Evolutionary conservation across 148 eudicot genomes (phyloP).

Genomic region (Vaccinium myrtillus): DNA sequence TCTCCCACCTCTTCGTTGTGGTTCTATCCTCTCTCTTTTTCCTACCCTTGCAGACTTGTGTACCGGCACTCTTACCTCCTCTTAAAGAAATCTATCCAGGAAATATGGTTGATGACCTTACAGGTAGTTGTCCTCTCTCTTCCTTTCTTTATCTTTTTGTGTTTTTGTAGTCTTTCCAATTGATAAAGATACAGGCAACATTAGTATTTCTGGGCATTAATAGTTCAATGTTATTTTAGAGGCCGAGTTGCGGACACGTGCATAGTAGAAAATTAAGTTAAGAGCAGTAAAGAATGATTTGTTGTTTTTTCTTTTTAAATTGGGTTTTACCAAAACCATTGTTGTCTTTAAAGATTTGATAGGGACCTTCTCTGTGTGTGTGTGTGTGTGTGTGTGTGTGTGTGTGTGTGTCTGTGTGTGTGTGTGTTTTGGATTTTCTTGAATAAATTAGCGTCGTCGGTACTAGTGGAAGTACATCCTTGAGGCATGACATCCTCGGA

Average conservation of each 20-base stretch:
- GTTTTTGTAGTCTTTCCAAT: neutral
- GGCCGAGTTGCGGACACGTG: slow-evolving; percentile 1
- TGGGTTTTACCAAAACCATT: neutral
- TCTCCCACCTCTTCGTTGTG: slow-evolving; percentile 3
- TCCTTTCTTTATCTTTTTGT: neutral
- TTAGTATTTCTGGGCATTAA: neutral
- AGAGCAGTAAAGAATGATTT: neutral
- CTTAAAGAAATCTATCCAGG: slow-evolving; percentile 80
- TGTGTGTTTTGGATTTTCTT: neutral
- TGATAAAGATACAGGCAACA: neutral
- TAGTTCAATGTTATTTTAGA: neutral
- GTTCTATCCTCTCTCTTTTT: slow-evolving; percentile 9
- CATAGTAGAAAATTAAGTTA: neutral
- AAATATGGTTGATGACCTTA: slow-evolving; percentile 81
- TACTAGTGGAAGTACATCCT: neutral
- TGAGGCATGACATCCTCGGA: slow-evolving; percentile 5
- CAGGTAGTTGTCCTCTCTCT: slow-evolving; percentile 40
- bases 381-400: neutral
- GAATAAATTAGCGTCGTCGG: neutral
- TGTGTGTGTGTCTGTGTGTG: too few species aligned
- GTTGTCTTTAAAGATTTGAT: neutral
- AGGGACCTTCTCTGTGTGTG: neutral
- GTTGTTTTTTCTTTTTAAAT: neutral
- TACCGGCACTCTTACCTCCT: slow-evolving; percentile 90
- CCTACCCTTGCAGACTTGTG: slow-evolving; percentile 66